Evolutionary conservation across 1,139 yeast species (phyloP), one percentile per base, ranked within the genome.

Genomic region (Pneumocystis sp.): DNA sequence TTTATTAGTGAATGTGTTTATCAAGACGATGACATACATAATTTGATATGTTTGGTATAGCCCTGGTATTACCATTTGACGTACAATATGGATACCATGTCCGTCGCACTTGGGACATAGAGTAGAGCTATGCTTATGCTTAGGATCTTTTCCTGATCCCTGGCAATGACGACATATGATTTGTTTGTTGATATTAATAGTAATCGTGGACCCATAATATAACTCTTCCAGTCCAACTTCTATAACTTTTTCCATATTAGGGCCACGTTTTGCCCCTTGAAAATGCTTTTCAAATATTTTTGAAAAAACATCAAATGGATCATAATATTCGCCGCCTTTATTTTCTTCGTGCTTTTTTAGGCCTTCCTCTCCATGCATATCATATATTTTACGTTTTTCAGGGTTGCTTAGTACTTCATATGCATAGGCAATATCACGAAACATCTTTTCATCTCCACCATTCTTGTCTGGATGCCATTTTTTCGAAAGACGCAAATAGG

Each of bases 401-500:
- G 82, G 76, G 73, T 91, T 91, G 67, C 85, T 82, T 68, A 93
- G 80, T 15, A 90, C 89, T 68, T 91, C 97, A 74, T 93, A 93
- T 0, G 97, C 97, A 71, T 87, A 96, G 8, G 96, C 96, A 39
- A 93, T 83, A 74, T 90, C 96, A 64, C 93, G 85, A 75, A 90
- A 93, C 75, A 83, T 86, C 66, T 86, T 86, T 60, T 82, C 86
- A 31, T 88, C 93, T 70, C 86, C 83, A 8, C 85, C 86, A 73
- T 93, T 93, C 78, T 95, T 93, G 75, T 93, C 98, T 0, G 98
- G 98, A 73, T 93, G 98, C 75, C 83, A 90, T 73, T 88, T 89
- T 74, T 90, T 87, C 70, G 95, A 86, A 69, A 93, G 78, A 68
- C 83, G 83, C 70, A 96, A 78, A 75, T 91, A 93, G 0, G 97